Conservation (phyloP, 306 rosid species). For the Aeschynomene evenia region DNA sequence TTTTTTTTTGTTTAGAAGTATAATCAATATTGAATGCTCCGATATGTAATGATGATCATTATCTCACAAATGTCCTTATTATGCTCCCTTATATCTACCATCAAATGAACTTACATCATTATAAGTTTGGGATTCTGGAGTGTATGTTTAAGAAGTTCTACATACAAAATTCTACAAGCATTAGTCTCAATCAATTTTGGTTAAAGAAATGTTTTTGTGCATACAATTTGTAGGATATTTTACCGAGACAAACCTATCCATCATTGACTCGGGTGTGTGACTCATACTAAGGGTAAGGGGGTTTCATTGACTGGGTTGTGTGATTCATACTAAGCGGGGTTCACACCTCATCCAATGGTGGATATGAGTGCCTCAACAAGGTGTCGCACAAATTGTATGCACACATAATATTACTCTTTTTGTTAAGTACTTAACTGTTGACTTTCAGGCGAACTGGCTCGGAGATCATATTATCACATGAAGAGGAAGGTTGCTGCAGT, state of each 20-base stretch:
- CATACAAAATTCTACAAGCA: background rate
- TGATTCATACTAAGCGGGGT: too few relatives aligned
- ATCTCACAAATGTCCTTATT: background rate
- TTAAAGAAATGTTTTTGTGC: too few relatives aligned
- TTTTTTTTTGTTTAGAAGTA: background rate
- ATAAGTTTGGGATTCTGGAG: background rate
- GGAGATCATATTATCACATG: slow-evolving; percentile 43
- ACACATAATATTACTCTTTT: too few relatives aligned
- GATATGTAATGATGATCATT: slow-evolving; percentile 1
- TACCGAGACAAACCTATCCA: too few relatives aligned
- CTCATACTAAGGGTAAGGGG: too few relatives aligned
- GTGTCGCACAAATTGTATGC: too few relatives aligned
- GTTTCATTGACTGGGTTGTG: too few relatives aligned
- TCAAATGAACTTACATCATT: background rate
- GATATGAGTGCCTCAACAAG: too few relatives aligned
- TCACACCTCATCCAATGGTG: too few relatives aligned
- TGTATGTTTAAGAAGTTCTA: slow-evolving; percentile 22
- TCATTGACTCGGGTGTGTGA: too few relatives aligned
- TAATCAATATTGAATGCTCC: slow-evolving; percentile 3
- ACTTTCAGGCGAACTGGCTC: slow-evolving; percentile 69
- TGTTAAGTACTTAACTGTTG: slow-evolving; percentile 26
- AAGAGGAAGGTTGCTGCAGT: slow-evolving; percentile 57
- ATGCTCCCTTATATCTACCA: background rate
- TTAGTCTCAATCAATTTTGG: too few relatives aligned
- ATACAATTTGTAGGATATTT: too few relatives aligned